Evolutionary conservation across 2,329 filamentous ascomycete genomes (phyloP), one percentile per base, ranked within the genome.

Genomic region (Knufia fluminis): DNA sequence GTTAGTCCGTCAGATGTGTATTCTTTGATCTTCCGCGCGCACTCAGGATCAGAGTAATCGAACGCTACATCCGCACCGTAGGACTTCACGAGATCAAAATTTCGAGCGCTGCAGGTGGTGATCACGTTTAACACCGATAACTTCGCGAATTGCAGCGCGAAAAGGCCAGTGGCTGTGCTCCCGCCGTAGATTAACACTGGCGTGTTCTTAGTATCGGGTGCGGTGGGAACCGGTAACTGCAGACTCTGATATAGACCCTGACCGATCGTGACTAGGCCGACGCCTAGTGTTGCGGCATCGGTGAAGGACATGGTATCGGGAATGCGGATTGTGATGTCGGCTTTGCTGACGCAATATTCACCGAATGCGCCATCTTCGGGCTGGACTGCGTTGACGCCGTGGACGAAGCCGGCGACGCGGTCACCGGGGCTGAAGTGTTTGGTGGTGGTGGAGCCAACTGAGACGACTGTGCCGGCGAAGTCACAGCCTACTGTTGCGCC

Each of bases 61-160:
- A 73, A 71, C 0, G 67, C 68, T 1, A 64, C 54, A 8, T 52
- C 60, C 1, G 71, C 72, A 1, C 75, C 74, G 0, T 76, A 66
- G 4, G 55, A 53, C 55, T 67, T 69, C 14, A 72, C 59, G 46
- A 66, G 66, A 0, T 66, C 66, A 19, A 71, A 68, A 59, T 76
- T 76, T 20, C 61, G 65, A 2, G 60, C 61, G 4, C 65, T 66
- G 1, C 66, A 64, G 0, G 69, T 68, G 2, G 62, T 63, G 49
- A 68, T 56, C 8, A 74, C 69, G n/a, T 64, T 63, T 43, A n/a
- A n/a, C 14, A 57, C 58, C 54, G 52, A 66, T 52, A 62, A 61
- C n/a, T 61, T 61, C 10, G 71, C 63, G 22, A 66, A 64, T 46
- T 73, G 70, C 6, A 72, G 63, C 1, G 64, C 64, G 20, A 64